Base-by-base conservation (phyloP, 2,329 filamentous ascomycete genomes). In the Curvularia spicifera region DNA sequence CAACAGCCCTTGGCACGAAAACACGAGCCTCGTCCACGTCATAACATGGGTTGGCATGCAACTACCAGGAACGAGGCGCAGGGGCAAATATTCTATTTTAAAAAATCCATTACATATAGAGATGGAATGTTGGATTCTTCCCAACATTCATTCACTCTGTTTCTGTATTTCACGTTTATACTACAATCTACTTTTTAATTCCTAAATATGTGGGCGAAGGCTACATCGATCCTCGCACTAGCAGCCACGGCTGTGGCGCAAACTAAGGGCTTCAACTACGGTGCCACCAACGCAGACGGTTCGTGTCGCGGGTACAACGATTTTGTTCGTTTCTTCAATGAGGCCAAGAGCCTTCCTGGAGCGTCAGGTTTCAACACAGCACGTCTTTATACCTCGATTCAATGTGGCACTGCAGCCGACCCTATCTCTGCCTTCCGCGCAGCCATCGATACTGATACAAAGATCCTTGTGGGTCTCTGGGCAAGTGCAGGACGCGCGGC, bases 381-480 rank as follows among this genome's bases (percentile, higher is more conserved):
- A 31, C 86, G 89, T 57, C 82, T 91, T 12, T 92, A 89, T 78
- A 91, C 89, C 64, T 91, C 86, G 80, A 81, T 89, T 43, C 89
- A 91, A 83, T 85, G 78, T 29, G 87, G 86, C 63, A 88, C 88
- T 4, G 77, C 83, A 61, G 87, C 83, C 75, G 53, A 64, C 1
- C 67, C 67, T 24, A 71, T 71, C 22, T 60, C 60, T n/a, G 68
- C 68, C 24, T 68, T 66, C 58, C 90, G 88, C 28, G 93, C 93
- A 44, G 92, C 92, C 70, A 91, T 96, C 77, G 84, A 83, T 65
- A 90, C 91, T 68, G 85, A 91, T 69, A 95, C 91, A 1, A 83
- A 84, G 42, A 84, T 97, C 28, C 85, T 97, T 15, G 85, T 96
- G 12, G 91, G 91, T 66, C 81, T 97, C 35, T 97, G 93, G 93